phyloP scores from a whole-genome alignment of 2,329 filamentous ascomycete species.

The Neofusicoccum kwambonambiense region DNA sequence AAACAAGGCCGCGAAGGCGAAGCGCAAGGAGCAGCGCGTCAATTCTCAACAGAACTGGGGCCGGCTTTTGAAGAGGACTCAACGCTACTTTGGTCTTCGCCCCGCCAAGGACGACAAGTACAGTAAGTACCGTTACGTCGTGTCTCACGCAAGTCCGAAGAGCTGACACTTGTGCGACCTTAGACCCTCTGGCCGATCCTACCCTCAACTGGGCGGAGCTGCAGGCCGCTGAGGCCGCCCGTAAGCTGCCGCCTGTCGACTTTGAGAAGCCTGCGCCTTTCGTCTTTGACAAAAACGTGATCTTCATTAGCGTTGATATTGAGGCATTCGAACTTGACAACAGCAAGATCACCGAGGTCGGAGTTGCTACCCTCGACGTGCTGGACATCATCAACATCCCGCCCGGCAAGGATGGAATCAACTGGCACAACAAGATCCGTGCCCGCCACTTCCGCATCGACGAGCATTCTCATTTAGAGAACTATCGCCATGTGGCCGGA shows the following conservation, averaged over 20 bases:
- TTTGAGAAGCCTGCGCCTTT: constrained; percentile 47
- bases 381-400: constrained; percentile 52
- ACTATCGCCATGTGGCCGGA: constrained; percentile 67
- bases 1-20: constrained; percentile 48
- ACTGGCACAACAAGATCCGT: constrained; percentile 68
- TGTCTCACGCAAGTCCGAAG: not conserved
- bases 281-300: constrained; percentile 52
- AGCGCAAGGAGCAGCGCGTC: constrained; percentile 50
- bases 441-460: constrained; percentile 73
- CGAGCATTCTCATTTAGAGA: constrained; percentile 66
- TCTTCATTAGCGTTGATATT: constrained; percentile 78
- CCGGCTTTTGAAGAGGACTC: constrained; percentile 60
- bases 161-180: constrained; percentile 1
- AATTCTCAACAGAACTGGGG: constrained; percentile 53
- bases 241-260: constrained; percentile 39
- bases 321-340: constrained; percentile 74
- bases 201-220: constrained; percentile 16
- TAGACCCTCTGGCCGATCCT: constrained; percentile 8
- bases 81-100: constrained; percentile 71
- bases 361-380: constrained; percentile 78
- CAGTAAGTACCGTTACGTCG: constrained; percentile 14
- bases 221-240: not conserved
- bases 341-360: constrained; percentile 76
- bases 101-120: constrained; percentile 25
- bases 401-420: constrained; percentile 60